A percentile compares a stretch with the other conserved stretches of the same genome.
phyloP scores from a whole-genome alignment of 1,284 basidiomycete genomes.

The Heterobasidion parviporum region DNA sequence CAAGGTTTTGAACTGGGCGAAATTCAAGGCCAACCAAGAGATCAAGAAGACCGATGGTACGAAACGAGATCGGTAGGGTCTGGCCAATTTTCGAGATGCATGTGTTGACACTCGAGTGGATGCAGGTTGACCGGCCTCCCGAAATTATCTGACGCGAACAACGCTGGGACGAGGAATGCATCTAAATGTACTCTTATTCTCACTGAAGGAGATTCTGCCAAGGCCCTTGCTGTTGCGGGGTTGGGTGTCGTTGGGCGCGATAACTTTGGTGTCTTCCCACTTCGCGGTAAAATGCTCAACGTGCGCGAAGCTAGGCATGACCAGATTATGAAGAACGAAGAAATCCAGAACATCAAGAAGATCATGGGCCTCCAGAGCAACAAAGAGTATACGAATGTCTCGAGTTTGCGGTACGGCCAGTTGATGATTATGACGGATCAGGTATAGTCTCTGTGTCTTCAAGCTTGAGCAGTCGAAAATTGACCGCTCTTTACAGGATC shows the following conservation, averaged over 20 bases:
- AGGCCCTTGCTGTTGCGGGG: conserved; percentile 92
- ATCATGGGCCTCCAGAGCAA: conserved; percentile 95
- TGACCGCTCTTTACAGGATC: conserved; percentile 57
- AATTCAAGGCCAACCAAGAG: conserved; percentile 93
- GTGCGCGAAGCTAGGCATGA: conserved; percentile 96
- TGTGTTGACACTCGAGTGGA: conserved; percentile 2
- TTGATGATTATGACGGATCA: conserved; percentile 99
- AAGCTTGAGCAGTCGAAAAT: neutral
- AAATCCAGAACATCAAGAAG: conserved; percentile 97
- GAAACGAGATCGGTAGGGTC: conserved; percentile 76
- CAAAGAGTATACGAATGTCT: conserved; percentile 73
- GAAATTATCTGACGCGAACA: conserved; percentile 97
- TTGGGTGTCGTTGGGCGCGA: conserved; percentile 94
- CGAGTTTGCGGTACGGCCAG: conserved; percentile 85
- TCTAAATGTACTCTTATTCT: conserved; percentile 91
- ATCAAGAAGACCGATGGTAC: conserved; percentile 96
- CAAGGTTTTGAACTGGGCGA: conserved; percentile 91
- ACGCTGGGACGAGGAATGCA: conserved; percentile 83
- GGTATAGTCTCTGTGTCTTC: conserved; percentile 32
- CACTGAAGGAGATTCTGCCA: conserved; percentile 99
- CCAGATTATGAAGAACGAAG: conserved; percentile 96
- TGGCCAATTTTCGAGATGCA: neutral
- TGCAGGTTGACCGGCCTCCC: conserved; percentile 80
- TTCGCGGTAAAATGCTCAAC: conserved; percentile 95
- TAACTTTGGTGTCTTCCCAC: conserved; percentile 95